Evolutionary conservation across 768 basidiomycete species (phyloP).

Genomic region (Kwoniella sp.): DNA sequence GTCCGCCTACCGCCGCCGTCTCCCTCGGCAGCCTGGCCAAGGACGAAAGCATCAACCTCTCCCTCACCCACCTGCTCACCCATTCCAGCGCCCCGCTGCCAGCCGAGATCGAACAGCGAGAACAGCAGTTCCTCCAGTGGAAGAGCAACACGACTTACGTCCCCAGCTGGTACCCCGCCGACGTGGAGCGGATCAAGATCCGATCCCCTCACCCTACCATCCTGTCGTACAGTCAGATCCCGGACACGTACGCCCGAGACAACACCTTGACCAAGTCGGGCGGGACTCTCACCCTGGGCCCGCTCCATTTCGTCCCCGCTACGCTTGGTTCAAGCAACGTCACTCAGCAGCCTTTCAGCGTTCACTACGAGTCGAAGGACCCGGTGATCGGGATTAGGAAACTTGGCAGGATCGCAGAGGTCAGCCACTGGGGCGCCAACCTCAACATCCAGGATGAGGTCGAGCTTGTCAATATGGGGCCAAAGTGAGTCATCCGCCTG

Average conservation of each 20-base stretch:
- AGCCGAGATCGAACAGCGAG: conserved; percentile 64
- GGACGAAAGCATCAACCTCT: conserved; percentile 67
- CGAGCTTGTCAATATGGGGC: conserved; percentile 80
- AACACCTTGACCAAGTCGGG: conserved; percentile 69
- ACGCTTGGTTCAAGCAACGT: conserved; percentile 58
- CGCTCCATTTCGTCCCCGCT: conserved; percentile 69
- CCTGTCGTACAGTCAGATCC: conserved; percentile 59
- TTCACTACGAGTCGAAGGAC: conserved; percentile 79
- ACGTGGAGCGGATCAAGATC: conserved; percentile 79
- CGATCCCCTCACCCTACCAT: conserved; percentile 68
- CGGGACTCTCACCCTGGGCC: conserved; percentile 79
- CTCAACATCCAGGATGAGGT: conserved; percentile 88
- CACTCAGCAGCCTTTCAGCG: conserved; percentile 61
- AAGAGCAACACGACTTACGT: conserved; percentile 67
- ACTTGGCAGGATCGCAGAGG: conserved; percentile 73
- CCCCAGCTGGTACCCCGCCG: conserved; percentile 74
- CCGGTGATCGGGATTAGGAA: conserved; percentile 72
- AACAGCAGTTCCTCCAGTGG: conserved; percentile 76
- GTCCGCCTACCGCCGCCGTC: conserved; percentile 31
- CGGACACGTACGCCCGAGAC: conserved; percentile 56
- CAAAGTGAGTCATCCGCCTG: conserved; percentile 60
- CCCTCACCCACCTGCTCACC: conserved; percentile 71
- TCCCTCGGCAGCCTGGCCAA: conserved; percentile 28
- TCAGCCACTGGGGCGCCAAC: conserved; percentile 96
- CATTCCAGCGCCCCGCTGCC: conserved; percentile 77